phyloP scores from a whole-genome alignment of 2,329 filamentous ascomycete genomes.

The Paecilomyces fulvus region DNA sequence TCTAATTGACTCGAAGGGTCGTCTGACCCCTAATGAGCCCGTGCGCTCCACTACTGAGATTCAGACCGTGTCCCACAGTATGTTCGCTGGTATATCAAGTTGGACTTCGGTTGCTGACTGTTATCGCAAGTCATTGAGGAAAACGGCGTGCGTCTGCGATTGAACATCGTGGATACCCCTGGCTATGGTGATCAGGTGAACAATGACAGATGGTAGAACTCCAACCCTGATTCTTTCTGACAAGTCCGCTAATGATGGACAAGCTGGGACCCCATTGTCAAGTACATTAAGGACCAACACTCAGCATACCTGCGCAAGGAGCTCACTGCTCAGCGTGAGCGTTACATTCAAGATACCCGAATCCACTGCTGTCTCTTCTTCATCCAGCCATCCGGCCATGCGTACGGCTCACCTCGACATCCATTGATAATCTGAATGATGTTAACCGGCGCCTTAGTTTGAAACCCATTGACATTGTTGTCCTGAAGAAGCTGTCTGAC shows the following conservation, averaged over 20 bases:
- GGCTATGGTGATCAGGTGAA: constrained; percentile 98
- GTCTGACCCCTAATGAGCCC: constrained; percentile 82
- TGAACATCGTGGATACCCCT: constrained; percentile 98
- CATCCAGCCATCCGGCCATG: constrained; percentile 97
- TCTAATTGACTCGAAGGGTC: constrained; percentile 97
- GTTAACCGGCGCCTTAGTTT: constrained; percentile 40
- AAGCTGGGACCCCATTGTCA: constrained; percentile 97
- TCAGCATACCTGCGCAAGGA: constrained; percentile 98
- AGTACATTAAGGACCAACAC: constrained; percentile 99
- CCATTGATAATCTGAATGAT: constrained; percentile 1
- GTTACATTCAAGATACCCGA: constrained; percentile 97
- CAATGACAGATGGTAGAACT: constrained; percentile 79
- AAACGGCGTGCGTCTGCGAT: constrained; percentile 90
- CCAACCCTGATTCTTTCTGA: constrained; percentile 1
- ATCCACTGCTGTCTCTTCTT: constrained; percentile 99
- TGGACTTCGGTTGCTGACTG: constrained; percentile 11
- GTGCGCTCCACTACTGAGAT: constrained; percentile 97
- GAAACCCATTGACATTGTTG: constrained; percentile 98
- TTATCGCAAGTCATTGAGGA: constrained; percentile 71
- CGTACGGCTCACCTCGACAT: constrained; percentile 34
- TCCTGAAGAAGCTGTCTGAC: constrained; percentile 98
- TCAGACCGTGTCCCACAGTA: constrained; percentile 86
- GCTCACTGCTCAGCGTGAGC: constrained; percentile 95
- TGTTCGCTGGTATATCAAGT: constrained; percentile 12
- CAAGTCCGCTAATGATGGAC: constrained; percentile 12